Evolutionary conservation across 176 grass and related monocot species (phyloP), one percentile per base, ranked within the genome.

Genomic region (Bonia amplexicaulis): DNA sequence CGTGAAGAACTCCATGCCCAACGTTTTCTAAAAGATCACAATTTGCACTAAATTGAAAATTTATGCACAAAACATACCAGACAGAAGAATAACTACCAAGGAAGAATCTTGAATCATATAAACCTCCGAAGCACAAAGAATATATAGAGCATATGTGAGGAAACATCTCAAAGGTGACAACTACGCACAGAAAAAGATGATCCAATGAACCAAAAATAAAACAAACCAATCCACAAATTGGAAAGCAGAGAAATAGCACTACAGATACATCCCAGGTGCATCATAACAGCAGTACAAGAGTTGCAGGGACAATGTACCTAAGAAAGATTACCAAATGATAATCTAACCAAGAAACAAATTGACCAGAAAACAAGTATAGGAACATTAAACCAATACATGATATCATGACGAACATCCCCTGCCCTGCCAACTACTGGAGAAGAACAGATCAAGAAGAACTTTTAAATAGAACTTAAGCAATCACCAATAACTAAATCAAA

Each of bases 1-100:
- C 12, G 95, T 97, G 86, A 97, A 97, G 74, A 97, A 97, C 66
- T 89, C 86, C 88, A 88, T 92, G 62, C 78, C 90, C 82, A 85
- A 77, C 44, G 54, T 85, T 80, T 49, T 78, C 85, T 97, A 79
- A 62, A 66, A 79, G 20, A 82, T 68, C 51, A 82, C n/a, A 82
- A 68, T 68, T 69, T 85, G 42, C 37, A 62, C 49, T 49, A 17
- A 90, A 27, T 76, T 69, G 9, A 69, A 81, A 47, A 72, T 45
- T 54, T 61, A 77, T 73, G n/a, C 13, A 58, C 25, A 82, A 22
- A 86, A 66, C 31, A 80, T 74, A 69, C 17, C 70, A 86, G 8
- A 47, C 40, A 86, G 29, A 59, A 47, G 31, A 78, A 82, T 13
- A 48, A 26, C 20, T 82, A 78, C 46, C 17, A 20, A 41, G 7